Conservation (phyloP, 108 stramenopile genomes). For the Skeletonema costatum region DNA sequence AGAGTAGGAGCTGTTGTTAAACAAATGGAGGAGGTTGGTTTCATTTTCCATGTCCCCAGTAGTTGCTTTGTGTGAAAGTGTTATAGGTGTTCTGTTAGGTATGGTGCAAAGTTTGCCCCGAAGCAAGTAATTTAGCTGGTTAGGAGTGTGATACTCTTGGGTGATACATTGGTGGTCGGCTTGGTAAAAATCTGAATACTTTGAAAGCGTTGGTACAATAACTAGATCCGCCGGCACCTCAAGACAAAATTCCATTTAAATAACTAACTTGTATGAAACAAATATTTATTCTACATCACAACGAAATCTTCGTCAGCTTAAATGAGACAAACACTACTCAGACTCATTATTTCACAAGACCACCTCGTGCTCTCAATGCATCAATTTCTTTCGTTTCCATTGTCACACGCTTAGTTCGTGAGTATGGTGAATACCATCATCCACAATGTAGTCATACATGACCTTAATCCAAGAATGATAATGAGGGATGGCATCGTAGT, state of each 20-base stretch:
- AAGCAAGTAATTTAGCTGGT: not conserved
- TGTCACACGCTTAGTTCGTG: constrained; percentile 73
- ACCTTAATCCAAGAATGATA: constrained; percentile 86
- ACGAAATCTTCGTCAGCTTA: not conserved
- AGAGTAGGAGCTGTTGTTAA: constrained; percentile 90
- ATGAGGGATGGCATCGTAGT: constrained; percentile 83
- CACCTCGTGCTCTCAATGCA: constrained; percentile 50
- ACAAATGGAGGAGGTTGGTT: not conserved
- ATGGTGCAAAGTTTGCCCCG: not conserved
- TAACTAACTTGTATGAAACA: not conserved
- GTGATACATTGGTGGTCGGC: too few relatives aligned
- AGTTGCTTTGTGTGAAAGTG: not conserved
- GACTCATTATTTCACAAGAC: constrained; percentile 47
- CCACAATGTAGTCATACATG: constrained; percentile 84
- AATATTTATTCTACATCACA: not conserved
- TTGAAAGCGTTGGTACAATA: not conserved
- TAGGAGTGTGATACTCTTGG: not conserved
- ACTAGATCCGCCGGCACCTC: not conserved
- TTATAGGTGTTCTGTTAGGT: not conserved
- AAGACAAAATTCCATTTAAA: not conserved
- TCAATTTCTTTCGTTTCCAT: constrained; percentile 42
- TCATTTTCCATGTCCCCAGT: not conserved
- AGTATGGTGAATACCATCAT: constrained; percentile 80
- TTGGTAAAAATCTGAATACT: not conserved
- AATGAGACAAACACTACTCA: not conserved